Percentiles rank a stretch among this genome's conserved stretches.
Conservation (phyloP, 2,329 filamentous ascomycete genomes). For the Fusarium sp. region DNA sequence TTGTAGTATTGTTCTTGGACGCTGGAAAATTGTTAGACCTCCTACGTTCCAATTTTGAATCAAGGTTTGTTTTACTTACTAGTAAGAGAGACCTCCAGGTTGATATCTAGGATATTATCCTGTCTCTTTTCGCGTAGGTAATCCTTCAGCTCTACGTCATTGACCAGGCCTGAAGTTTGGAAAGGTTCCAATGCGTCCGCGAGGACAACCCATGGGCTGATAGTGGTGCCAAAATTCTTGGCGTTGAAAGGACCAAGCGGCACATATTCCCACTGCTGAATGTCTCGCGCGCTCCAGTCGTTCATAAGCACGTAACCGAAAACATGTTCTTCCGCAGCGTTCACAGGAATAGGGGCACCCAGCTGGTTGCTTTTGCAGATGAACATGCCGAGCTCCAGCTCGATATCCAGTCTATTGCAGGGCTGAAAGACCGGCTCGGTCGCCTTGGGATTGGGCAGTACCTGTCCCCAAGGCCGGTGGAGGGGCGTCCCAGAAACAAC, state of each 20-base stretch:
- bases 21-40: slow-evolving; percentile 37
- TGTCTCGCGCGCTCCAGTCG: slow-evolving; percentile 75
- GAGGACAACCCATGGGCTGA: slow-evolving; percentile 75
- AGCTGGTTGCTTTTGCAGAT: slow-evolving; percentile 77
- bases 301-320: slow-evolving; percentile 80
- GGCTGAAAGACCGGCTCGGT: slow-evolving; percentile 70
- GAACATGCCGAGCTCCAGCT: slow-evolving; percentile 84
- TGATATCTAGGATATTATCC: slow-evolving; percentile 55
- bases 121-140: slow-evolving; percentile 70
- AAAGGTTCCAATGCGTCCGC: slow-evolving; percentile 67
- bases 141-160: slow-evolving; percentile 52
- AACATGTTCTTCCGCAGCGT: slow-evolving; percentile 76
- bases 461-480: slow-evolving; percentile 80
- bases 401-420: slow-evolving; percentile 77
- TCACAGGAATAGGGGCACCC: slow-evolving; percentile 75
- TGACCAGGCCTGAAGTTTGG: slow-evolving; percentile 45
- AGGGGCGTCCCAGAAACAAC: slow-evolving; percentile 83
- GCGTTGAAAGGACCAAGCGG: slow-evolving; percentile 75
- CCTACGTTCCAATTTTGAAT: accelerated
- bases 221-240: slow-evolving; percentile 73
- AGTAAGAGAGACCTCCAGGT: slow-evolving; percentile 56
- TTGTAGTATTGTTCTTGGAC: slow-evolving; percentile 51
- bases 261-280: slow-evolving; percentile 74
- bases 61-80: slow-evolving; percentile 48
- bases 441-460: slow-evolving; percentile 66